Percentiles rank a stretch among this genome's conserved stretches.
These are phyloP conservation scores for Fusarium sp. DNA, from an alignment of 2,329 filamentous ascomycete species.

Conservation along the genomic window DNA sequence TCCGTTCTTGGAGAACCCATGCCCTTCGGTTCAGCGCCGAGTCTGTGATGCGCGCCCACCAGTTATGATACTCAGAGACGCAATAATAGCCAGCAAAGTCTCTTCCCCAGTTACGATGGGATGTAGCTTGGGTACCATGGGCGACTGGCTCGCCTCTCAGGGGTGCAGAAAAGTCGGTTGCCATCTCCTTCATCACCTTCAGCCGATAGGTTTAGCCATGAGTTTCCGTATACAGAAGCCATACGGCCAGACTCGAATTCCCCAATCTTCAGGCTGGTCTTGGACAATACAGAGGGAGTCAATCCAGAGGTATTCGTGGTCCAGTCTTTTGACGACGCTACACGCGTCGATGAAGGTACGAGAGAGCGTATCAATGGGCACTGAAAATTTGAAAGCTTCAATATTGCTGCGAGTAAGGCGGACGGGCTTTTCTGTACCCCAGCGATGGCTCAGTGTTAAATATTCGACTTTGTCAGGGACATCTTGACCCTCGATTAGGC, in stretches of 20 bases:
- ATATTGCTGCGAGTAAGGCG: constrained; percentile 8
- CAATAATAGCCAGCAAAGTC: not conserved
- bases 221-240: constrained; percentile 7
- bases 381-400: not conserved
- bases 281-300: constrained; percentile 35
- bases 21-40: constrained; percentile 16
- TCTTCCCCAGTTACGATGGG: not conserved
- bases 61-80: constrained; percentile 7
- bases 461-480: not conserved
- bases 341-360: constrained; percentile 17
- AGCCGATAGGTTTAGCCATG: constrained; percentile 16
- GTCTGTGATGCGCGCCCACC: constrained; percentile 13
- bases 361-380: not conserved
- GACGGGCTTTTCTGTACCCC: not conserved
- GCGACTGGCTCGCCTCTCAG: not conserved
- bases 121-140: constrained; percentile 10
- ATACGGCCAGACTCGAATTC: constrained; percentile 3
- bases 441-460: constrained; percentile 13
- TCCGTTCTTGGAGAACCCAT: constrained; percentile 26
- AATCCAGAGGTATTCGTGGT: constrained; percentile 32
- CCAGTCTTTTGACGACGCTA: not conserved
- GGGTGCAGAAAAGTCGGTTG: not conserved
- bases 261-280: constrained; percentile 26
- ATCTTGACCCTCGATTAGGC: not conserved
- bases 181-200: not conserved